Evolutionary conservation across 2,329 filamentous ascomycete genomes (phyloP).

Genomic region (Fusarium longipes): DNA sequence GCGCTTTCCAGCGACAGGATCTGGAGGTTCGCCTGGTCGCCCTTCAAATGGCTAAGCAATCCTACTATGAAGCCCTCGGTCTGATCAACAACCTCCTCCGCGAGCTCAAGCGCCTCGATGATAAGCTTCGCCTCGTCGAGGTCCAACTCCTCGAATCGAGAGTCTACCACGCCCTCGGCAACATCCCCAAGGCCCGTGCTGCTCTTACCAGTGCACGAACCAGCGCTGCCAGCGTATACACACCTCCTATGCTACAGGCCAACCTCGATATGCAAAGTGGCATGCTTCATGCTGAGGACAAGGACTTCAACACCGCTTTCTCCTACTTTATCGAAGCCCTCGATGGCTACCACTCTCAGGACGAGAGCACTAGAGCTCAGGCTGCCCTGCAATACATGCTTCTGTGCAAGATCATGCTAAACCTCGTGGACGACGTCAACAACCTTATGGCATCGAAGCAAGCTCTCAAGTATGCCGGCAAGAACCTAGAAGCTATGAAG

Average conservation of each 20-base stretch:
- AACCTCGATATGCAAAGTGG: conserved; percentile 99
- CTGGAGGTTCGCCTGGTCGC: conserved; percentile 94
- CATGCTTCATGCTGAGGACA: conserved; percentile 98
- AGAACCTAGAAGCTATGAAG: conserved; percentile 99
- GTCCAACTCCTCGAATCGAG: conserved; percentile 97
- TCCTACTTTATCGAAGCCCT: conserved; percentile 99
- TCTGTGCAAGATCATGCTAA: conserved; percentile 99
- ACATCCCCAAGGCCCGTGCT: conserved; percentile 94
- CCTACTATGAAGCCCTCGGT: conserved; percentile 95
- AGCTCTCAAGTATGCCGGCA: conserved; percentile 93
- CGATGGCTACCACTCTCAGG: conserved; percentile 94
- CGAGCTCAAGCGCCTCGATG: conserved; percentile 96
- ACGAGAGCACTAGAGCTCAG: conserved; percentile 90
- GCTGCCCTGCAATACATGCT: conserved; percentile 99
- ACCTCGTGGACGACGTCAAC: conserved; percentile 95
- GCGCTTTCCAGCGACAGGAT: conserved; percentile 96
- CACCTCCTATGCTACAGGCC: conserved; percentile 92
- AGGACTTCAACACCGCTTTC: conserved; percentile 98
- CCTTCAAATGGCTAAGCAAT: conserved; percentile 96
- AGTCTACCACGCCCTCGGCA: conserved; percentile 97
- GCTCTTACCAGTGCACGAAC: conserved; percentile 94
- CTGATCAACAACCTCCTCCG: conserved; percentile 96
- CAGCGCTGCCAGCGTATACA: conserved; percentile 96
- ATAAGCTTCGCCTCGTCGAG: conserved; percentile 97
- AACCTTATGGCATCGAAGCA: conserved; percentile 95